Base-by-base conservation (phyloP, 805 yeast genomes). In the Jamesozyma piceae region DNA sequence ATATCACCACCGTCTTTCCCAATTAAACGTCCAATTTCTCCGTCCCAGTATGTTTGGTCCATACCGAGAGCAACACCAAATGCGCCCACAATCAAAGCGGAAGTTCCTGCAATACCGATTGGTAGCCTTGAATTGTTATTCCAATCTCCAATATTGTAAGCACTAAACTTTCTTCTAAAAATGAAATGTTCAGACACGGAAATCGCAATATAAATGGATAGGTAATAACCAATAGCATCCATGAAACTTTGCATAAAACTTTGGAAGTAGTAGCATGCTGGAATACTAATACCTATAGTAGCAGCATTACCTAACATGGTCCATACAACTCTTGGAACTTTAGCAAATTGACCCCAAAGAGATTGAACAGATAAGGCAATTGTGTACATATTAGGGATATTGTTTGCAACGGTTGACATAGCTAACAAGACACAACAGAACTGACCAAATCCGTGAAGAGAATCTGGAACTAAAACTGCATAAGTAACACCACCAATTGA, bases 361-460 rank as follows among this genome's bases (percentile, higher is more conserved):
- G 92, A 78, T 67, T 88, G 96, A 26, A 89, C 87, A 53, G 87
- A 78, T 57, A 88, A 71, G 34, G 86, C 88, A 57, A 86, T 76
- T 20, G 96, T 85, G 73, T 88, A 88, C 82, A 86, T 79, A 70
- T 87, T 88, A 63, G 95, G 95, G 63, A 87, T 76, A 69, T 86
- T 88, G 73, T 85, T 86, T 51, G 95, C 81, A 46, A 88, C 81
- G 26, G 95, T 85, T 29, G 95, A 84, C 52, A 89, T 67, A 17
- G 94, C 86, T 49, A 89, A 68, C 19, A 88, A 34, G 29, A 89
- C 95, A 65, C 88, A 76, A 64, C 88, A 79, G 72, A 89, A 87
- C 63, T 84, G 80, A 48, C 95, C 95, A 53, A 88, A 86, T 10
- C 87, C 88, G 63, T 83, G 87, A 46, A 86, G 72, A 3, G 94